Percentiles rank a stretch among this genome's conserved stretches.
Evolutionary conservation across 2,329 filamentous ascomycete species (phyloP).

Genomic region (Colletotrichum trifolii): DNA sequence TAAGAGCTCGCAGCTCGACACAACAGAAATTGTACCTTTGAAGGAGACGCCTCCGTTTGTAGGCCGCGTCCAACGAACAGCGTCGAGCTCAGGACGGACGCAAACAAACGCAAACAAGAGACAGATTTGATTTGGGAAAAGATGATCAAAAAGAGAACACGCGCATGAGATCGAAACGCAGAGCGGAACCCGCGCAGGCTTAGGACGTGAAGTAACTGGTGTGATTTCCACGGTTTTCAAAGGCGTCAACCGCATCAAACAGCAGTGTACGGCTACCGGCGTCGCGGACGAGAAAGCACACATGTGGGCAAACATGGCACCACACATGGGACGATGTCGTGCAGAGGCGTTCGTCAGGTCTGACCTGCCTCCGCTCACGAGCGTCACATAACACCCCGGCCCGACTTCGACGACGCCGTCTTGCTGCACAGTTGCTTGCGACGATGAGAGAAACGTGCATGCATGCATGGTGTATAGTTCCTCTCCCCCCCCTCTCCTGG

Average conservation of each 20-base stretch:
- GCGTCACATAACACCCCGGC: too few species aligned
- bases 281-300: too few species aligned
- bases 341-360: conserved; percentile 5
- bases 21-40: conserved; percentile 26
- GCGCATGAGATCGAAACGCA: conserved; percentile 42
- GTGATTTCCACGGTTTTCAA: too few species aligned
- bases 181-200: not conserved
- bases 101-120: conserved; percentile 2
- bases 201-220: not conserved
- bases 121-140: not conserved
- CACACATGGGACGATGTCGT: conserved; percentile 12
- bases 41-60: conserved; percentile 6
- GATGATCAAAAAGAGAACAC: conserved; percentile 40
- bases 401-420: not conserved
- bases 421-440: not conserved
- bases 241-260: too few species aligned
- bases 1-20: conserved; percentile 21
- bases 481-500: too few species aligned
- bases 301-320: not conserved
- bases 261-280: too few species aligned
- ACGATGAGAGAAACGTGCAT: too few species aligned
- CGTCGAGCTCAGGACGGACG: conserved; percentile 13
- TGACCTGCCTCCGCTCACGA: not conserved
- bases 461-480: too few species aligned
- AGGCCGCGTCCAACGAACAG: conserved; percentile 15